These are phyloP conservation scores for Toxoplasma gondii DNA, from an alignment of 169 alveolate genomes.

Conservation along the genomic window DNA sequence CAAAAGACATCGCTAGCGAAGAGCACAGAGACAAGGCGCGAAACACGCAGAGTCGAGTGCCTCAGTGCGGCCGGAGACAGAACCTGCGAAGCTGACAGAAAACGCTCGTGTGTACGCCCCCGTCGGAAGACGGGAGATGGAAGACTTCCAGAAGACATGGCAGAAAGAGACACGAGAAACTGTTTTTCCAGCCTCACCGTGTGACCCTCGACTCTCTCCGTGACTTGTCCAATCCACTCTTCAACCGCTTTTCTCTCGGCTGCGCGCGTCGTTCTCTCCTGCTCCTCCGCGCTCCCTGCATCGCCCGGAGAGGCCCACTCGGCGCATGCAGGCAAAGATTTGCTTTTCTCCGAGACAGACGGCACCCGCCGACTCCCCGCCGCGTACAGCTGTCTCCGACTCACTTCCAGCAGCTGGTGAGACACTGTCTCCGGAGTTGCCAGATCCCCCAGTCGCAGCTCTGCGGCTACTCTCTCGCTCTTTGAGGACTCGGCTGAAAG, in stretches of 20 bases:
- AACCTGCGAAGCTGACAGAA: too few species aligned
- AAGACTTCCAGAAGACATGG: too few species aligned
- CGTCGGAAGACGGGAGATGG: too few species aligned
- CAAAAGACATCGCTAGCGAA: too few species aligned
- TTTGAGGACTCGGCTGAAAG: not conserved
- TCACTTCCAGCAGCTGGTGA: conserved; percentile 34
- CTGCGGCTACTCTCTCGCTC: not conserved
- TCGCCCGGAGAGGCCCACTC: not conserved
- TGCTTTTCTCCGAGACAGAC: not conserved
- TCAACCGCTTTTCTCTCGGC: not conserved
- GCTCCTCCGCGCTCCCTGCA: not conserved
- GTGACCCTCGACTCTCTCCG: not conserved
- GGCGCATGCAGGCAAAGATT: not conserved
- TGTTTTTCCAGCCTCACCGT: not conserved
- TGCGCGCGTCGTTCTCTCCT: not conserved
- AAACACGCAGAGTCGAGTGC: too few species aligned
- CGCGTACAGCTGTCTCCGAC: conserved; percentile 49
- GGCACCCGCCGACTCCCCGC: conserved; percentile 44
- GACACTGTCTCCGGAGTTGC: not conserved
- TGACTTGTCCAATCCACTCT: not conserved
- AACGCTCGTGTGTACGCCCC: too few species aligned
- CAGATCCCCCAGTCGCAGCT: not conserved
- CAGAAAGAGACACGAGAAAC: too few species aligned
- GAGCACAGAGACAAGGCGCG: too few species aligned
- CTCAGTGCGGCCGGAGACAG: too few species aligned